Percentiles rank a stretch among this genome's conserved stretches.
These are phyloP conservation scores for Pythium monospermum DNA, from an alignment of 352 stramenopile genomes.

Conservation along the genomic window DNA sequence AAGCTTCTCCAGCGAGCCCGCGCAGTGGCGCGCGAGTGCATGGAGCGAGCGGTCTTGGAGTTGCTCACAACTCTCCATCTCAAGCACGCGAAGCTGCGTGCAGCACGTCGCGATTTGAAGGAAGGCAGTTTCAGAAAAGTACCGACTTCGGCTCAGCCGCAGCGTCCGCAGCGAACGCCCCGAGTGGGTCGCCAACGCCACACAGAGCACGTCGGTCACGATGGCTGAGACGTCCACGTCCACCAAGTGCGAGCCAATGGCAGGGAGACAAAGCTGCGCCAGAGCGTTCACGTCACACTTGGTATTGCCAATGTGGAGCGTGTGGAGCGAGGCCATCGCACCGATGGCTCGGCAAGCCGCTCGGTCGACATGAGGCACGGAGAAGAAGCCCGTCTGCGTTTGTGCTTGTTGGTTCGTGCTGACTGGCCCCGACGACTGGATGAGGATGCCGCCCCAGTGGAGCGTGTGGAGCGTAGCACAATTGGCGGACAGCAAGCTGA, in stretches of 20 bases:
- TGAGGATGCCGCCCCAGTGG: slow-evolving; percentile 53
- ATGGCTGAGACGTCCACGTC: slow-evolving; percentile 61
- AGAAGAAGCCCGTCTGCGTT: slow-evolving; percentile 45
- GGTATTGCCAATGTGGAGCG: slow-evolving; percentile 49
- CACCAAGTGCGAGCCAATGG: slow-evolving; percentile 22
- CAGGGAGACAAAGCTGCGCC: slow-evolving; percentile 17
- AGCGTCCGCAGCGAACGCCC: slow-evolving; percentile 32
- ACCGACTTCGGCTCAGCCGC: slow-evolving; percentile 65
- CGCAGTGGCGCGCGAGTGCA: slow-evolving; percentile 30
- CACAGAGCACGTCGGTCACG: slow-evolving; percentile 54
- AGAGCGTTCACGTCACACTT: slow-evolving; percentile 50
- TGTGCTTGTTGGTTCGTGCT: neutral
- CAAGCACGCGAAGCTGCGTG: slow-evolving; percentile 32
- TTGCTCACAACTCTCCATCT: slow-evolving; percentile 76
- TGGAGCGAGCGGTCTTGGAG: slow-evolving; percentile 40
- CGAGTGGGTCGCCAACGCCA: slow-evolving; percentile 32
- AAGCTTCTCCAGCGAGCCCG: slow-evolving; percentile 36
- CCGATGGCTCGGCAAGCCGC: slow-evolving; percentile 25
- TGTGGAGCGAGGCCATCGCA: slow-evolving; percentile 24
- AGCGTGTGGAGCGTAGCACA: slow-evolving; percentile 38
- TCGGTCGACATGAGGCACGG: slow-evolving; percentile 41
- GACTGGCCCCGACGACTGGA: slow-evolving; percentile 25
- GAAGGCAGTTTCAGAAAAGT: slow-evolving; percentile 59
- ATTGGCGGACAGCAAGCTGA: slow-evolving; percentile 27
- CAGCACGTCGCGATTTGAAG: slow-evolving; percentile 35